These are phyloP conservation scores for Sphaerulina musiva DNA, from an alignment of 2,329 filamentous ascomycete genomes.

Conservation along the genomic window DNA sequence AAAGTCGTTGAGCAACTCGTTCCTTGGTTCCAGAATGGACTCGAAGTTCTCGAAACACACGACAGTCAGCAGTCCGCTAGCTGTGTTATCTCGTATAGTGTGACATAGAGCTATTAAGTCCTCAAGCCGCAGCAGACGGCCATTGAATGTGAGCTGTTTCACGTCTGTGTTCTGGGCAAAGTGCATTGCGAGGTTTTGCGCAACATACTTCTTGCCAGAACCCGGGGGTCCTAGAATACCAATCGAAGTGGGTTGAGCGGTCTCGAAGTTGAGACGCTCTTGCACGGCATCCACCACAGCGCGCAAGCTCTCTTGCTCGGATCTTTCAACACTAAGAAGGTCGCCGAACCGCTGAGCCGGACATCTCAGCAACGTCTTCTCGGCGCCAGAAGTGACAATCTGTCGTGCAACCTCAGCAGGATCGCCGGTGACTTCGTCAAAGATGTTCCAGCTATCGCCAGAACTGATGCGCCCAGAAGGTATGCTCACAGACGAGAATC, in stretches of 20 bases:
- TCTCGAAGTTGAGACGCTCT: constrained; percentile 25
- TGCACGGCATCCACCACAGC: constrained; percentile 29
- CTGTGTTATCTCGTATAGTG: constrained; percentile 28
- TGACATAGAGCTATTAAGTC: constrained; percentile 30
- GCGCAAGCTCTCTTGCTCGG: constrained; percentile 30
- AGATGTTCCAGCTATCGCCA: constrained; percentile 33
- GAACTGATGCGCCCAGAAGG: constrained; percentile 31
- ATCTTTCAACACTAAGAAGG: constrained; percentile 28
- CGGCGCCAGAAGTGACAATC: constrained; percentile 28
- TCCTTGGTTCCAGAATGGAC: constrained; percentile 24
- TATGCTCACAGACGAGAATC: constrained; percentile 27
- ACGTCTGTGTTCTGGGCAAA: constrained; percentile 21
- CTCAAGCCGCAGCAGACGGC: constrained; percentile 25
- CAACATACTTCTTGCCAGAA: constrained; percentile 33
- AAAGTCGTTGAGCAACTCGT: constrained; percentile 27
- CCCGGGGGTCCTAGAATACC: constrained; percentile 29
- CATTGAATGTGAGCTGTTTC: constrained; percentile 28
- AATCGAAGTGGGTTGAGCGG: constrained; percentile 28
- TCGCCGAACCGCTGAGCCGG: constrained; percentile 27
- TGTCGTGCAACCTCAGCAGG: constrained; percentile 31
- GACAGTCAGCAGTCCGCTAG: constrained; percentile 24
- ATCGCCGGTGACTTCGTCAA: constrained; percentile 31
- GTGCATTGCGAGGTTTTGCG: constrained; percentile 28
- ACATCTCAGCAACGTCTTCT: constrained; percentile 29
- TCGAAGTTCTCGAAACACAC: constrained; percentile 33